Base-by-base conservation (phyloP, 2,329 filamentous ascomycete genomes). In the Microdochium trichocladiopsis region DNA sequence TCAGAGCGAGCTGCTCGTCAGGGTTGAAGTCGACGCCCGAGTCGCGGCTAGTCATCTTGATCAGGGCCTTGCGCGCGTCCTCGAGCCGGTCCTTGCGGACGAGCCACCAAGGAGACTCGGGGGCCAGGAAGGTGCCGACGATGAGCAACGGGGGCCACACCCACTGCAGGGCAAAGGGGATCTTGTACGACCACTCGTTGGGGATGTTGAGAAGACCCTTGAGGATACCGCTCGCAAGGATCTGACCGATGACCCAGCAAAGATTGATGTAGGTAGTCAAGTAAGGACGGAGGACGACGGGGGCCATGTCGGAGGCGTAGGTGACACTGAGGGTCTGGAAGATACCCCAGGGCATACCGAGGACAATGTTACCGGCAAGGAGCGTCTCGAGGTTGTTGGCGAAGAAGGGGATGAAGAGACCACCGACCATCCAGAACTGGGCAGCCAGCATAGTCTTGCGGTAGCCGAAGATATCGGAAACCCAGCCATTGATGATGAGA, bases 91-190 rank as follows among this genome's bases (percentile, higher is more conserved):
- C 62, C 5, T 58, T 60, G 12, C 67, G 66, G 28, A 69, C 66
- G 16, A 69, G 66, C 51, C 58, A 65, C 68, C 68, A 71, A 1
- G 69, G 69, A 2, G 68, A 70, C 55, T 71, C 69, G 9, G 69
- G 69, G 1, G 68, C 66, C 43, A 68, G 31, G 33, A 52, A 67
- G 2, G 64, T 63, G 16, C 61, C 63, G 47, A 69, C 62, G 33
- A 62, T 58, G 6, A 70, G 59, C 2, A 63, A 63, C 21, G 69
- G 25, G 5, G 68, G 67, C 67, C 69, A 71, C 1, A 68, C 22
- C 70, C 70, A 73, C 53, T 72, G 71, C 3, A 72, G 52, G 5
- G 68, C 70, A 53, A 73, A 72, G 10, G 72, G 71, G 3, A 73
- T 62, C 41, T 61, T 64, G 58, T 69, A 66, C 22, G 54, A 55